phyloP scores from a whole-genome alignment of 495 filamentous ascomycete species.

The Xylaria grammica region DNA sequence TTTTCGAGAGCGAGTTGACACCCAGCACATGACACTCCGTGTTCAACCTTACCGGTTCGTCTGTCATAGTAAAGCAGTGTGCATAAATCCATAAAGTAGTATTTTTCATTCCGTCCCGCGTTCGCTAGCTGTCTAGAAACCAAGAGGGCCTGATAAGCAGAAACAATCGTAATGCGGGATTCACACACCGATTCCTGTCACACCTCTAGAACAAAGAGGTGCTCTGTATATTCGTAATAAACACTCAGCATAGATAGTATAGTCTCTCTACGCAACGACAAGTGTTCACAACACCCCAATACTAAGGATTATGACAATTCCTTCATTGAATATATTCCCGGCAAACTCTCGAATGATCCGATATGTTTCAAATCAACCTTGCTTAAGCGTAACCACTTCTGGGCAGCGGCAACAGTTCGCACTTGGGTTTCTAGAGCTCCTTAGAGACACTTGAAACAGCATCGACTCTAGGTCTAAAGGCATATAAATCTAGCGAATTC shows the following conservation, averaged over 20 bases:
- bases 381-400: slow-evolving; percentile 41
- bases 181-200: slow-evolving; percentile 33
- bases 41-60: slow-evolving; percentile 40
- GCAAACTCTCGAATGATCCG: slow-evolving; percentile 40
- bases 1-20: slow-evolving; percentile 48
- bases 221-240: no score
- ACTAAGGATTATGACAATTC: no score
- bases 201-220: no score
- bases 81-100: slow-evolving; percentile 44
- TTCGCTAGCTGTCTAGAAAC: slow-evolving; percentile 28
- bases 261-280: no score
- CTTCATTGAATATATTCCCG: slow-evolving; percentile 43
- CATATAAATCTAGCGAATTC: slow-evolving; percentile 45
- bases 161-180: slow-evolving; percentile 39
- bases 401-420: slow-evolving; percentile 37
- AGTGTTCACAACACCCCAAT: no score
- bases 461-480: slow-evolving; percentile 43
- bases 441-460: slow-evolving; percentile 43
- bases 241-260: no score
- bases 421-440: slow-evolving; percentile 36
- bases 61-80: slow-evolving; percentile 48
- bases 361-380: slow-evolving; percentile 35
- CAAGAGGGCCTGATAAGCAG: slow-evolving; percentile 39
- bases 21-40: slow-evolving; percentile 46
- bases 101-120: slow-evolving; percentile 36